These are phyloP conservation scores for Cordyceps javanica DNA, from an alignment of 2,329 filamentous ascomycete genomes.

Conservation along the genomic window DNA sequence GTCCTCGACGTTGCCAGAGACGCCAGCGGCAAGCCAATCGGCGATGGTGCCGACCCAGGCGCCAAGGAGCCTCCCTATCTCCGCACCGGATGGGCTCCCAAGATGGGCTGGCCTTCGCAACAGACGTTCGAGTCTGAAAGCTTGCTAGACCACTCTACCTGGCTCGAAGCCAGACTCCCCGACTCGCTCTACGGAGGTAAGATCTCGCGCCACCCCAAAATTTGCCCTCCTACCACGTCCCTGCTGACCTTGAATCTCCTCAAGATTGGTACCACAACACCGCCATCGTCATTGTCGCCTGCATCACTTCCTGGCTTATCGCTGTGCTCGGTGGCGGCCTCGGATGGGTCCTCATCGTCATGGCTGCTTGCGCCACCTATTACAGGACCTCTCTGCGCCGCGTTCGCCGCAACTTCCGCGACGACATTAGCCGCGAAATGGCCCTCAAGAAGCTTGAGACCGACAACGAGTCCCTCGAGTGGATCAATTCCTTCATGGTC, in stretches of 20 bases:
- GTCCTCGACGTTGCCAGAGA: slow-evolving; percentile 52
- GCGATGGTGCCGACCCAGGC: slow-evolving; percentile 45
- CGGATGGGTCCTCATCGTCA: slow-evolving; percentile 87
- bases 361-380: slow-evolving; percentile 89
- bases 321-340: slow-evolving; percentile 86
- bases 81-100: slow-evolving; percentile 79
- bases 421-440: slow-evolving; percentile 87
- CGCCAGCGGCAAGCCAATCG: slow-evolving; percentile 40
- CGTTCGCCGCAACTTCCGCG: slow-evolving; percentile 90
- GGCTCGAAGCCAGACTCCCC: slow-evolving; percentile 74
- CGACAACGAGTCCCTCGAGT: slow-evolving; percentile 88
- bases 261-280: slow-evolving; percentile 97
- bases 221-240: background rate
- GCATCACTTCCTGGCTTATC: slow-evolving; percentile 82
- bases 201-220: slow-evolving; percentile 16
- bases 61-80: slow-evolving; percentile 42
- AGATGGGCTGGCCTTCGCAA: slow-evolving; percentile 66
- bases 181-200: slow-evolving; percentile 86
- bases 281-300: slow-evolving; percentile 88
- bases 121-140: slow-evolving; percentile 55
- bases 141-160: slow-evolving; percentile 80
- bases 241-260: background rate
- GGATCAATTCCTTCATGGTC: slow-evolving; percentile 97
- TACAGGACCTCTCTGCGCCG: slow-evolving; percentile 92
- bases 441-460: slow-evolving; percentile 81